phyloP scores from a whole-genome alignment of 495 filamentous ascomycete genomes.

The Talaromyces trachyspermus region DNA sequence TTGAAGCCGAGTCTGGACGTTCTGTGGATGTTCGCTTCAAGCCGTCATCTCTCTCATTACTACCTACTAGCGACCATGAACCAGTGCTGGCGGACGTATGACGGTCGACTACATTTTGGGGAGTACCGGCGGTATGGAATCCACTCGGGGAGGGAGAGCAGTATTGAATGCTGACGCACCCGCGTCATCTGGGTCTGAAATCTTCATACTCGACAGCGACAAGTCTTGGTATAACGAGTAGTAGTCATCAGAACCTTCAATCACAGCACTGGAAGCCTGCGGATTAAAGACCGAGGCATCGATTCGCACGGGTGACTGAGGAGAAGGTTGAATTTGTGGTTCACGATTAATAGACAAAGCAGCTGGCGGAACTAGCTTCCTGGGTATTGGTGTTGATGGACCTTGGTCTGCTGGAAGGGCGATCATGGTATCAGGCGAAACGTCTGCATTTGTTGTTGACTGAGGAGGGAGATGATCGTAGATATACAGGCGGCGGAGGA shows the following conservation, averaged over 20 bases:
- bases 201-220: constrained; percentile 14
- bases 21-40: constrained; percentile 17
- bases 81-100: constrained; percentile 33
- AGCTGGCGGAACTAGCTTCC: constrained; percentile 19
- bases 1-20: constrained; percentile 16
- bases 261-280: constrained; percentile 23
- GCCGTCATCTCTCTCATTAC: constrained; percentile 18
- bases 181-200: constrained; percentile 11
- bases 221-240: constrained; percentile 20
- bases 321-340: constrained; percentile 25
- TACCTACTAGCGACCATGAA: constrained; percentile 34
- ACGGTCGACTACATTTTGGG: constrained; percentile 13
- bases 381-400: constrained; percentile 11
- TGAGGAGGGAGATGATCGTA: constrained; percentile 30
- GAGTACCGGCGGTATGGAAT: constrained; percentile 20
- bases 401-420: constrained; percentile 10
- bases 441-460: constrained; percentile 12
- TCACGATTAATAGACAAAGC: constrained; percentile 14
- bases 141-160: constrained; percentile 34
- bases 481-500: constrained; percentile 36
- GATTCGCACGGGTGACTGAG: constrained; percentile 35
- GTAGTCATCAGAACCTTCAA: constrained; percentile 23
- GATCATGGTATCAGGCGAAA: constrained; percentile 11
- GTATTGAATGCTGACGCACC: constrained; percentile 36
- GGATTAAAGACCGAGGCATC: constrained; percentile 26